Evolutionary conservation across 1,139 yeast genomes (phyloP), one percentile per base, ranked within the genome.

Genomic region (Debaryomycetaceae sp.): DNA sequence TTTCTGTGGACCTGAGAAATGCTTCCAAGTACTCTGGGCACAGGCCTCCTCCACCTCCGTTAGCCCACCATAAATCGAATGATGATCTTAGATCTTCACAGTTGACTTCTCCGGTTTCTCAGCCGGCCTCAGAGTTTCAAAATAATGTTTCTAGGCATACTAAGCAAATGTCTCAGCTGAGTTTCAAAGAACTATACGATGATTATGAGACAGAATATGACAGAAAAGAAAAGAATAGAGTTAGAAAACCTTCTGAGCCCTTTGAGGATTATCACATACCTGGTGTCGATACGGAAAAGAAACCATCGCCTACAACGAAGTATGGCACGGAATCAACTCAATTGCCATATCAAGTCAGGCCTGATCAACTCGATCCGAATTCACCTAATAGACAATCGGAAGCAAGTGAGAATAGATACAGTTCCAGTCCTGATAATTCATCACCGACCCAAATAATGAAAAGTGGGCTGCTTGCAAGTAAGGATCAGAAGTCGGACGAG

Each of bases 201-300:
- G 46, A 48, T 19, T 56, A 56, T 37, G 53, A 47, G 7, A 56
- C 57, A 4, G 51, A 50, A 14, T 48, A 43, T 30, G 59, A 51
- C 19, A 41, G 29, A 16, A 38, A 18, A n/a, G 40, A 39, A 31
- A 38, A 4, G 42, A 39, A 32, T 41, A 40, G 30, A 17, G 11
- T 11, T 8, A 22, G 26, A 22, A 41, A 8, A 5, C 41, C 50
- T 22, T 49, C 42, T 14, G 70, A 66, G 35, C 72, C 70, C 2
- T 64, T 53, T 41, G 63, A 64, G 3, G 52, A 55, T 36, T 63
- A 65, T 41, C 41, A 45, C 26, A 45, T 59, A 3, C 46, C 48
- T n/a, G 50, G 46, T 9, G n/a, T 13, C 4, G 31, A 30, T 30
- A n/a, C n/a, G n/a, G 2, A 30, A n/a, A 13, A 30, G 2, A 8